Base-by-base conservation (phyloP, 768 basidiomycete genomes). In the Mycena epipterygia region DNA sequence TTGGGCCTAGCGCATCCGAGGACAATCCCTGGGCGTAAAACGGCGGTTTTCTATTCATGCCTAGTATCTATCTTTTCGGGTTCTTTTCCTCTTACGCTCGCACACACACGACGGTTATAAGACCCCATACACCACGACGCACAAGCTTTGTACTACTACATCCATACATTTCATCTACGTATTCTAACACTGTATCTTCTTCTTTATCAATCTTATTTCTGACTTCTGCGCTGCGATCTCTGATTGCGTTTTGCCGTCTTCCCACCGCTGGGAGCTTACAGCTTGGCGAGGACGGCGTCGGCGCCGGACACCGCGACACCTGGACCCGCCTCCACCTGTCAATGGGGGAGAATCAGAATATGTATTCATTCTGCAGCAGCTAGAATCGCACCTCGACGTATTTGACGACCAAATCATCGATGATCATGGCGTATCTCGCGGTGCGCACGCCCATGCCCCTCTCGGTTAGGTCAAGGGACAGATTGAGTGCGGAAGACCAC, bases 401-500 rank as follows among this genome's bases (percentile, higher is more conserved):
- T 70, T 87, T 88, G 74, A 95, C 88, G 70, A 90, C 87, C 61
- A 93, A 86, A 76, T 93, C 86, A 52, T 95, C 91, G 74, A 93
- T 74, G 74, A 93, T 81, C 65, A 93, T 72, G 32, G 89, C 91
- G 70, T 89, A 93, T 55, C 91, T 88, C 29, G 79, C 79, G 37
- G 90, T 91, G 59, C 92, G 90, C 48, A 83, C 74, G 25, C 91
- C 91, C 42, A 93, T 75, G 8, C 89, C 90, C 3, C 67, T 64
- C 5, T 68, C 80, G 27, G 84, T 79, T 27, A 90, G 80, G 76
- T 94, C 88, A 74, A 86, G 41, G 79, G 87, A 74, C 76, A 93
- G 80, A 65, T 91, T 86, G 27, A 93, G 79, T 41, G 81, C 74
- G 27, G 78, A 80, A 41, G 90, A 90, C 90, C 90, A 93, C 62